Percentiles rank a stretch among this genome's conserved stretches.
Conservation (phyloP, 371 early-diverging fungal species). For the Rhizopus arrhizus region DNA sequence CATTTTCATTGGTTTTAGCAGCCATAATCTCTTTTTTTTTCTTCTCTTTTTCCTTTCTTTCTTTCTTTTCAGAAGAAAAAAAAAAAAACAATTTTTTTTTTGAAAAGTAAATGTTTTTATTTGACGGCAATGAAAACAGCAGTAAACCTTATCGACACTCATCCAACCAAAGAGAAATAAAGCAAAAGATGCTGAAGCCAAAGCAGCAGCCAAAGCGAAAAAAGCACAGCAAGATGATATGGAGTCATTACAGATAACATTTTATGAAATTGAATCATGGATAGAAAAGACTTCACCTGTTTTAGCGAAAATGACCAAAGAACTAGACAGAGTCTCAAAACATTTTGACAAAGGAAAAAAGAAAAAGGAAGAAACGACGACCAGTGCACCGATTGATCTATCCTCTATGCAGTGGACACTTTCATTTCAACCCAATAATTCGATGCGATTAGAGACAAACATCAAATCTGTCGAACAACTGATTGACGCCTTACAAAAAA, state of each 20-base stretch:
- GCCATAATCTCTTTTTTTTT: background rate
- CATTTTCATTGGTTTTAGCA: conserved; percentile 5
- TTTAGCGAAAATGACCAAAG: conserved; percentile 49
- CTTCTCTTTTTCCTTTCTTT: background rate
- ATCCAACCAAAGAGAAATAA: conserved; percentile 8
- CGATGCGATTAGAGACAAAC: conserved; percentile 49
- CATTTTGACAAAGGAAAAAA: conserved; percentile 41
- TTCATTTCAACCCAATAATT: conserved; percentile 46
- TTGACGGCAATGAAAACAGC: conserved; percentile 11
- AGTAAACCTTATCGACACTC: background rate
- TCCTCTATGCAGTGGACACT: conserved; percentile 47
- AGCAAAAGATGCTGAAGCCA: conserved; percentile 26
- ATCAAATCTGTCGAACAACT: conserved; percentile 54
- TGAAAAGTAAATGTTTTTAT: conserved; percentile 12
- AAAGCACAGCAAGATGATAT: conserved; percentile 47
- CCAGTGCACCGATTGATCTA: conserved; percentile 8
- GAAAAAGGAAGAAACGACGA: conserved; percentile 3
- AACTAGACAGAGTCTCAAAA: conserved; percentile 49
- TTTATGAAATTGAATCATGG: conserved; percentile 55
- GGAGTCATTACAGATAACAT: conserved; percentile 54
- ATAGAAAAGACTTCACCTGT: conserved; percentile 55
- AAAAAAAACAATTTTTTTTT: background rate
- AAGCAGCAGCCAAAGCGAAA: conserved; percentile 35
- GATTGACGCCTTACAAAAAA: conserved; percentile 52
- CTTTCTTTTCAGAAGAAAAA: background rate